A percentile compares a stretch with the other conserved stretches of the same genome.
phyloP scores from a whole-genome alignment of 805 yeast species.

The Blastobotrys muscicola region DNA sequence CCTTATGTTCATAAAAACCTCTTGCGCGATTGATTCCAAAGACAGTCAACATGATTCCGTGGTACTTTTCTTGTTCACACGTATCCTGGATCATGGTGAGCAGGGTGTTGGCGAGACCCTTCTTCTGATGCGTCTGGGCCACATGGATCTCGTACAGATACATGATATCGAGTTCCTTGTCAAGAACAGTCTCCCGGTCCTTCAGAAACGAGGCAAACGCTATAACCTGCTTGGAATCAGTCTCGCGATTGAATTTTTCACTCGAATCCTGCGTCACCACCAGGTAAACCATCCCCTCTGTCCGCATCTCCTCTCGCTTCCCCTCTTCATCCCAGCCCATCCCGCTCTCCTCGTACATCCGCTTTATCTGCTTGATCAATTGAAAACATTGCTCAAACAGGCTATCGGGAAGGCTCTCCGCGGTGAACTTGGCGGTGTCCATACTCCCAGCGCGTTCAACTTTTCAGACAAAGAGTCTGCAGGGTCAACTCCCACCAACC shows the following conservation, averaged over 20 bases:
- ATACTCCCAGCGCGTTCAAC: too few species aligned
- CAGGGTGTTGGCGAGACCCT: conserved; percentile 17
- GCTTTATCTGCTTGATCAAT: conserved; percentile 16
- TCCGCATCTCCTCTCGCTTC: conserved; percentile 20
- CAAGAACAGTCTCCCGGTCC: conserved; percentile 6
- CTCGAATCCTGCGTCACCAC: not conserved
- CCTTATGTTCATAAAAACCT: not conserved
- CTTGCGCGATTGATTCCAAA: not conserved
- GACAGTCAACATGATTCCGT: not conserved
- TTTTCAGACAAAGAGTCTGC: too few species aligned
- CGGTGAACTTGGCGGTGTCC: too few species aligned
- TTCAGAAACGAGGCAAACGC: conserved; percentile 16
- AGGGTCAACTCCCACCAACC: too few species aligned
- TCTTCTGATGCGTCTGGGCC: conserved; percentile 8
- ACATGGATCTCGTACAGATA: conserved; percentile 26
- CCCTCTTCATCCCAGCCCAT: conserved; percentile 19
- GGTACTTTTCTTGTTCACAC: too few species aligned
- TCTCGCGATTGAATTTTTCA: not conserved
- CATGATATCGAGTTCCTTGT: conserved; percentile 10
- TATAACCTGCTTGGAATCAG: conserved; percentile 1
- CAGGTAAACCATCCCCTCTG: conserved; percentile 13
- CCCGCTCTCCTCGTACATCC: conserved; percentile 18
- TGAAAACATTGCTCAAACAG: conserved; percentile 14
- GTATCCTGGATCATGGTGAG: not conserved
- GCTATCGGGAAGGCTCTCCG: not conserved